Evolutionary conservation across 352 stramenopile species (phyloP).

Genomic region (Phytophthora vignae): DNA sequence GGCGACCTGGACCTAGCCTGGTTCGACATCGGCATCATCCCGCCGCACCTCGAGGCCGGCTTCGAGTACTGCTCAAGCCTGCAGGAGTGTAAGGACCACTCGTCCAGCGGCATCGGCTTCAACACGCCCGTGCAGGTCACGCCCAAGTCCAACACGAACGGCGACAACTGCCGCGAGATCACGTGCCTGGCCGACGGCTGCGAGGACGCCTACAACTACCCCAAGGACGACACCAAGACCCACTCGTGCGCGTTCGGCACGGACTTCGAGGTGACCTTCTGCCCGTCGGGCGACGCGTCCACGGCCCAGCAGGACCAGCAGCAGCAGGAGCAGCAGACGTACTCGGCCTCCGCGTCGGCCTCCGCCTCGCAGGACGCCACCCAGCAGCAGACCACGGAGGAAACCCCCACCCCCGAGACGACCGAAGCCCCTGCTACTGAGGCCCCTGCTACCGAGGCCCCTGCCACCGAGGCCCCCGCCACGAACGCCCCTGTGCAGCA

Average conservation of each 20-base stretch:
- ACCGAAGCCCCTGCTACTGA: neutral
- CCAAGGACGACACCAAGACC: constrained; percentile 78
- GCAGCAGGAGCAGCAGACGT: constrained; percentile 20
- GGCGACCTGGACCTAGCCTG: constrained; percentile 62
- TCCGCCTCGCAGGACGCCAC: constrained; percentile 18
- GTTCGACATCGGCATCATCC: constrained; percentile 81
- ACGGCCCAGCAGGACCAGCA: constrained; percentile 12
- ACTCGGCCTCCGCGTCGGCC: constrained; percentile 8
- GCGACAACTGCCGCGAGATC: constrained; percentile 64
- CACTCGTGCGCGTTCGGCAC: constrained; percentile 69
- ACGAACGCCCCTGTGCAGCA: constrained; percentile 32
- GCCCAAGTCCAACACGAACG: constrained; percentile 64
- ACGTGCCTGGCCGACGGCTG: constrained; percentile 65
- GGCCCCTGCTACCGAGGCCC: constrained; percentile 4
- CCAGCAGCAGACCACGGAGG: constrained; percentile 27
- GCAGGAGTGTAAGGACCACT: constrained; percentile 72
- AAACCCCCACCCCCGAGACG: constrained; percentile 22
- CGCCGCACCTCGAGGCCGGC: constrained; percentile 54
- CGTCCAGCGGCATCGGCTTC: constrained; percentile 61
- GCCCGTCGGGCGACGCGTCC: constrained; percentile 41
- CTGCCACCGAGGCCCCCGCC: constrained; percentile 15
- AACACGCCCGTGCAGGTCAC: constrained; percentile 73
- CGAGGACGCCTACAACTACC: constrained; percentile 73
- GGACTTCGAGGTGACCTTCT: constrained; percentile 78
- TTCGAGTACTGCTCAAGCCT: constrained; percentile 71